A percentile compares a stretch with the other conserved stretches of the same genome.
Evolutionary conservation across 441 rosid genomes (phyloP).

Genomic region (Flueggea neowawraea): DNA sequence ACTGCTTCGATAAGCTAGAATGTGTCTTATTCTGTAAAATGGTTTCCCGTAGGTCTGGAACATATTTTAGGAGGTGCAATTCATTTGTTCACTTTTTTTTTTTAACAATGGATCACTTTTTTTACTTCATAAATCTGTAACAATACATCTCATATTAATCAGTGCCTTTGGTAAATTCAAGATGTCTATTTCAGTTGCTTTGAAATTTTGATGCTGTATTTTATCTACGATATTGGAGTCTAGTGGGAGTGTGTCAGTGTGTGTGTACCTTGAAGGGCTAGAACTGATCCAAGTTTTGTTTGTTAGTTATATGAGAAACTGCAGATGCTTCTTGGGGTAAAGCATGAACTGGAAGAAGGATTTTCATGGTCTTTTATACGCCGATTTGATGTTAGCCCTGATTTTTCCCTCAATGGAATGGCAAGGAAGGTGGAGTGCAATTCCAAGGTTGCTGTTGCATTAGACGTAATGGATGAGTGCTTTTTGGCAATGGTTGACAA

Average conservation of each 20-base stretch:
- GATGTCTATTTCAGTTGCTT: too few relatives aligned
- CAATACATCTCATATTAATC: neutral
- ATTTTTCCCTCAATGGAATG: slow-evolving; percentile 44
- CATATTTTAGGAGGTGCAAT: too few relatives aligned
- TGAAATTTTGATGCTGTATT: too few relatives aligned
- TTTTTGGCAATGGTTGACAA: slow-evolving; percentile 84
- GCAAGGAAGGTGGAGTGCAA: slow-evolving; percentile 66
- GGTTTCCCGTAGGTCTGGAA: too few relatives aligned
- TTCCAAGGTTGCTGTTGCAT: slow-evolving; percentile 89
- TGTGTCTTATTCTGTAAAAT: too few relatives aligned
- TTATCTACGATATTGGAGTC: too few relatives aligned
- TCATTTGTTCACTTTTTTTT: too few relatives aligned
- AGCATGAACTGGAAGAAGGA: slow-evolving; percentile 76
- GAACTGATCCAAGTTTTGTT: slow-evolving; percentile 1
- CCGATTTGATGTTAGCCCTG: slow-evolving; percentile 57
- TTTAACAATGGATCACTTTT: too few relatives aligned
- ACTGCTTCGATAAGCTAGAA: too few relatives aligned
- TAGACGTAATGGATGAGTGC: slow-evolving; percentile 90
- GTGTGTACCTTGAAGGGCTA: neutral
- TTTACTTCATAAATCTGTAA: too few relatives aligned
- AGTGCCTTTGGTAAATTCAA: neutral
- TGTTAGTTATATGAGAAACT: slow-evolving; percentile 58
- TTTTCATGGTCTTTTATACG: slow-evolving; percentile 83
- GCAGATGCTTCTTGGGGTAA: slow-evolving; percentile 71
- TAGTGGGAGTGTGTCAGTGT: too few relatives aligned